A percentile compares a stretch with the other conserved stretches of the same genome.
Evolutionary conservation across 371 early-diverging fungal genomes (phyloP).

Genomic region (Actinomortierella ambigua): DNA sequence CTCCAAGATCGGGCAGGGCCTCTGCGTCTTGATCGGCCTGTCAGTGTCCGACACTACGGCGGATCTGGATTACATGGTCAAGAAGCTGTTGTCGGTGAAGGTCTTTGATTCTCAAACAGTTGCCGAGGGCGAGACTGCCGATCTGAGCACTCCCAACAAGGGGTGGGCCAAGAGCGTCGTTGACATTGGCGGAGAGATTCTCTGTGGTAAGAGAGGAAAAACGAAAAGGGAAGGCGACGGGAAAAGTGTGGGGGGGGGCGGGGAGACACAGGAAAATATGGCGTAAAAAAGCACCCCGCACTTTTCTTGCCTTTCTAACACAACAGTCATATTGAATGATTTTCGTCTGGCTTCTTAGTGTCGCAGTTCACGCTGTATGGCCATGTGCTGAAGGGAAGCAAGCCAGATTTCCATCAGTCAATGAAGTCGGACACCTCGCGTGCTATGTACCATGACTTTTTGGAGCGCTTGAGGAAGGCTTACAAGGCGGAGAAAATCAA

Average conservation of each 20-base stretch:
- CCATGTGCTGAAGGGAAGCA: constrained; percentile 75
- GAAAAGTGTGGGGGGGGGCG: no score
- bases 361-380: constrained; percentile 89
- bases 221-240: no score
- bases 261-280: no score
- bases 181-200: constrained; percentile 70
- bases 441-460: constrained; percentile 73
- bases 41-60: constrained; percentile 71
- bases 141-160: constrained; percentile 1
- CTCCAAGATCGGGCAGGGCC: constrained; percentile 71
- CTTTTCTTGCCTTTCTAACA: no score
- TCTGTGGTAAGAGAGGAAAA: constrained; percentile 62
- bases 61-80: constrained; percentile 76
- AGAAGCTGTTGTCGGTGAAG: constrained; percentile 76
- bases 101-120: constrained; percentile 67
- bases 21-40: constrained; percentile 81
- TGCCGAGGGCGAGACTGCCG: no score
- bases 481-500: constrained; percentile 70
- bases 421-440: constrained; percentile 77
- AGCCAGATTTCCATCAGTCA: constrained; percentile 89
- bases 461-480: constrained; percentile 66
- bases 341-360: no score
- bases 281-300: no score
- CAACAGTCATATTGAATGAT: no score
- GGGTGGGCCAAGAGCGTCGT: constrained; percentile 81